phyloP scores from a whole-genome alignment of 2,329 filamentous ascomycete genomes.

The Dryadomyces quercus-mongolicae region DNA sequence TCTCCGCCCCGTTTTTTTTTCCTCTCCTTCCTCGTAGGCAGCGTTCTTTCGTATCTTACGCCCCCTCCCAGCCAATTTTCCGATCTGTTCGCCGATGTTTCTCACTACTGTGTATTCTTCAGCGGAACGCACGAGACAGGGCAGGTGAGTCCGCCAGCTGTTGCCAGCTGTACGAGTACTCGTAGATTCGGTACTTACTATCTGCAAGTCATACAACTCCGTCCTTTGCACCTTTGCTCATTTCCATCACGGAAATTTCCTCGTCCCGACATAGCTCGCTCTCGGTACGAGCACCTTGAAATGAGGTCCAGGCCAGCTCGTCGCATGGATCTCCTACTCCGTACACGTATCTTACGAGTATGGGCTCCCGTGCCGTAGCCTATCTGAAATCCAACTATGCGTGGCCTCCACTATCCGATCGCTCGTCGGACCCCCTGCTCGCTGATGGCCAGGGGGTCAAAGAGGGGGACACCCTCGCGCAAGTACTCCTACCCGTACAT shows the following conservation, averaged over 20 bases:
- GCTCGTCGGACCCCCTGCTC: neutral
- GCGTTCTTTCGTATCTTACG: neutral
- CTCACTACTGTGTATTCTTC: neutral
- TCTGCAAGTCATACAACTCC: too few species aligned
- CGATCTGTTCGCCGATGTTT: neutral
- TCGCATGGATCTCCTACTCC: neutral
- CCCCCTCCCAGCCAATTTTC: neutral
- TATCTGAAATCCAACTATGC: neutral
- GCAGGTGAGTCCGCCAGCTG: too few species aligned
- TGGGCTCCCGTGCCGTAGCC: neutral
- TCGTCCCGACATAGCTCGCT: too few species aligned
- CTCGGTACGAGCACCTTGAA: too few species aligned
- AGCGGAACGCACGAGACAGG: neutral
- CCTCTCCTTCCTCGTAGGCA: too few species aligned
- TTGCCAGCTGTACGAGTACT: too few species aligned
- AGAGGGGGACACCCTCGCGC: neutral
- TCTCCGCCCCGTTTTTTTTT: neutral
- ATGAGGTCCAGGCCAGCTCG: too few species aligned
- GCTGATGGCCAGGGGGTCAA: neutral
- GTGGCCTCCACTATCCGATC: neutral
- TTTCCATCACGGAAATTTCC: too few species aligned
- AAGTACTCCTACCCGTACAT: neutral
- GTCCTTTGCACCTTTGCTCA: too few species aligned
- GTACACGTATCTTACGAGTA: neutral
- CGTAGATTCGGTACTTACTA: too few species aligned